Conservation (phyloP, 2,329 filamentous ascomycete genomes). For the Acrodontium crateriforme region DNA sequence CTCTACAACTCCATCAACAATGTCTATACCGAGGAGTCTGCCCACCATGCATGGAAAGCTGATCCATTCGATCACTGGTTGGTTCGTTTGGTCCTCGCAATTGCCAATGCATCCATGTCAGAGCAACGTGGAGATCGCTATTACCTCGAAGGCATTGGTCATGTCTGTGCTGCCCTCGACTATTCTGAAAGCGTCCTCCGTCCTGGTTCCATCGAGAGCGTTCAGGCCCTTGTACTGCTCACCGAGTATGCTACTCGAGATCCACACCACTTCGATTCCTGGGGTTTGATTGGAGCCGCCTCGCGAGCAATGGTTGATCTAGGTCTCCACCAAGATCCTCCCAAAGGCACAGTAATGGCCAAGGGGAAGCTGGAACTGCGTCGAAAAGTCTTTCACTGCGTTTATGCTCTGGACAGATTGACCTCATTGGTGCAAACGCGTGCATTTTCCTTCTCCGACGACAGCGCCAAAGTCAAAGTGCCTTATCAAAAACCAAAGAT, state of each 20-base stretch:
- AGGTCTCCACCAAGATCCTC: slow-evolving; percentile 84
- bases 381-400: slow-evolving; percentile 75
- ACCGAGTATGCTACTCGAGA: slow-evolving; percentile 85
- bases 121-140: slow-evolving; percentile 49
- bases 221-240: slow-evolving; percentile 74
- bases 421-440: slow-evolving; percentile 80
- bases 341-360: slow-evolving; percentile 52
- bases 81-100: slow-evolving; percentile 78
- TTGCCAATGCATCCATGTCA: slow-evolving; percentile 63
- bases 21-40: slow-evolving; percentile 58
- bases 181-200: slow-evolving; percentile 72
- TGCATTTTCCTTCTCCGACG: slow-evolving; percentile 87
- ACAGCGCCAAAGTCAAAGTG: slow-evolving; percentile 68
- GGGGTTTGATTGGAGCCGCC: slow-evolving; percentile 85
- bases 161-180: slow-evolving; percentile 53
- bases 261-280: slow-evolving; percentile 81
- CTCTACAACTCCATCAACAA: slow-evolving; percentile 69
- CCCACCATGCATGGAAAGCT: slow-evolving; percentile 42
- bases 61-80: slow-evolving; percentile 65
- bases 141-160: slow-evolving; percentile 45
- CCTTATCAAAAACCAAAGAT: slow-evolving; percentile 44
- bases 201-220: slow-evolving; percentile 71
- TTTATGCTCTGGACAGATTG: slow-evolving; percentile 78
- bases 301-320: slow-evolving; percentile 78
- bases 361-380: slow-evolving; percentile 61